Percentiles rank a stretch among this genome's conserved stretches.
Evolutionary conservation across 2,329 filamentous ascomycete species (phyloP).

Genomic region (Monilinia laxa): DNA sequence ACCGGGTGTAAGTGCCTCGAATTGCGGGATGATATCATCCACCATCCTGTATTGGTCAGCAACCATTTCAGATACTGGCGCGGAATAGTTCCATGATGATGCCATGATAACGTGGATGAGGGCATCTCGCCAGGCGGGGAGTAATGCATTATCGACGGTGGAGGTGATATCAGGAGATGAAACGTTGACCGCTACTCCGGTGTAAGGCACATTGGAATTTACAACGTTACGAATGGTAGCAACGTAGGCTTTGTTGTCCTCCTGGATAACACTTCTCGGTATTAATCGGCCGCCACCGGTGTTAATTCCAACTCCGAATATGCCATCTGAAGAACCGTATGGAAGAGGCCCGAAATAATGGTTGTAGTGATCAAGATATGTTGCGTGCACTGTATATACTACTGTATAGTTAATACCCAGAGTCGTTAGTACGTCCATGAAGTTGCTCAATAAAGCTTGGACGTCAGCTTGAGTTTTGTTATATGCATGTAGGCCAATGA

Average conservation of each 20-base stretch:
- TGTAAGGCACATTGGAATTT: slow-evolving; percentile 38
- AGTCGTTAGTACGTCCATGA: slow-evolving; percentile 44
- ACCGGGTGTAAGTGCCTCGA: slow-evolving; percentile 45
- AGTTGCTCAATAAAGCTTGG: slow-evolving; percentile 48
- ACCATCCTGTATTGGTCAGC: slow-evolving; percentile 39
- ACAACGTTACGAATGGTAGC: slow-evolving; percentile 40
- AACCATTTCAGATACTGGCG: slow-evolving; percentile 37
- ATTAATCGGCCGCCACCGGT: slow-evolving; percentile 48
- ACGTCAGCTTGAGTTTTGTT: slow-evolving; percentile 47
- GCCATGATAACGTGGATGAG: slow-evolving; percentile 41
- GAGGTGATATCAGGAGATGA: slow-evolving; percentile 26
- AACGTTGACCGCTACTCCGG: slow-evolving; percentile 41
- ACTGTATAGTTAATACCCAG: slow-evolving; percentile 41
- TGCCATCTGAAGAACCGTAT: slow-evolving; percentile 21
- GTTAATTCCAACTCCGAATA: slow-evolving; percentile 32
- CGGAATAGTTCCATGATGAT: slow-evolving; percentile 41
- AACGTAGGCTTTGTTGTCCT: slow-evolving; percentile 31
- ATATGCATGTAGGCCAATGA: slow-evolving; percentile 50
- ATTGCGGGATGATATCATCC: slow-evolving; percentile 38
- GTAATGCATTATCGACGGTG: slow-evolving; percentile 42
- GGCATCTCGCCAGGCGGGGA: slow-evolving; percentile 45
- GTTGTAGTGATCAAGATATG: slow-evolving; percentile 39
- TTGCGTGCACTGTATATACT: slow-evolving; percentile 29
- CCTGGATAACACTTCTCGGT: slow-evolving; percentile 41
- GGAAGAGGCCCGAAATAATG: slow-evolving; percentile 39